Percentiles rank a stretch among this genome's conserved stretches.
These are phyloP conservation scores for Lagerstroemia speciosa DNA, from an alignment of 345 rosid species.

Conservation along the genomic window DNA sequence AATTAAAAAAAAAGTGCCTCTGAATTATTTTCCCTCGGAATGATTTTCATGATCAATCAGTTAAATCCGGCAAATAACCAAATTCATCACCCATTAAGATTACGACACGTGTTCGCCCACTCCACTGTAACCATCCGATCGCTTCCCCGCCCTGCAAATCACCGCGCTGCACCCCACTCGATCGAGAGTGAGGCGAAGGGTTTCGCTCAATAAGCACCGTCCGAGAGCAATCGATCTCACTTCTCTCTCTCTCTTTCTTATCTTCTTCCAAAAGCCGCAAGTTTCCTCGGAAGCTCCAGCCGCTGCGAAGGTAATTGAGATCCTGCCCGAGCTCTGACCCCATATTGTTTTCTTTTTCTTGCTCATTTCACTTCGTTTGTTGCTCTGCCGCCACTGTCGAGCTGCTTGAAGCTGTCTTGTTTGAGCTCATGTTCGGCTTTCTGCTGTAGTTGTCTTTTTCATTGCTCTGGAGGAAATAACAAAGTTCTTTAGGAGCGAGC, in stretches of 20 bases:
- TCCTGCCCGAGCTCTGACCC: too few species aligned
- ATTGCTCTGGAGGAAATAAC: background rate
- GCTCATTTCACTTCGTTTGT: background rate
- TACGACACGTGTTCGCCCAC: too few species aligned
- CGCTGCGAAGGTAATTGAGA: slow-evolving; percentile 2
- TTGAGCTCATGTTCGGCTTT: background rate
- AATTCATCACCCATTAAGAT: too few species aligned
- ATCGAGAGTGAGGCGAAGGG: too few species aligned
- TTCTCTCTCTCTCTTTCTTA: background rate
- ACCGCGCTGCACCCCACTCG: too few species aligned
- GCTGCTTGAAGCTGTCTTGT: background rate
- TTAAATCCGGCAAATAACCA: too few species aligned
- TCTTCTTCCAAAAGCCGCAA: background rate
- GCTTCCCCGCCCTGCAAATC: too few species aligned
- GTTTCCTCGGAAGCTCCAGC: slow-evolving; percentile 5
- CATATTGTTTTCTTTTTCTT: background rate
- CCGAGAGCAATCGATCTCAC: background rate
- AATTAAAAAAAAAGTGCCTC: too few species aligned
- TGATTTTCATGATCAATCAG: too few species aligned
- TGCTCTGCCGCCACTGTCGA: background rate
- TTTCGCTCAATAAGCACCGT: slow-evolving; percentile 7
- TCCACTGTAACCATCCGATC: too few species aligned
- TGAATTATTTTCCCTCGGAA: too few species aligned
- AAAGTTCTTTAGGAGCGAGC: background rate
- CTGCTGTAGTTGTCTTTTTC: background rate